Evolutionary conservation across 176 grass and related monocot genomes (phyloP).

Genomic region (Oryza longistaminata): DNA sequence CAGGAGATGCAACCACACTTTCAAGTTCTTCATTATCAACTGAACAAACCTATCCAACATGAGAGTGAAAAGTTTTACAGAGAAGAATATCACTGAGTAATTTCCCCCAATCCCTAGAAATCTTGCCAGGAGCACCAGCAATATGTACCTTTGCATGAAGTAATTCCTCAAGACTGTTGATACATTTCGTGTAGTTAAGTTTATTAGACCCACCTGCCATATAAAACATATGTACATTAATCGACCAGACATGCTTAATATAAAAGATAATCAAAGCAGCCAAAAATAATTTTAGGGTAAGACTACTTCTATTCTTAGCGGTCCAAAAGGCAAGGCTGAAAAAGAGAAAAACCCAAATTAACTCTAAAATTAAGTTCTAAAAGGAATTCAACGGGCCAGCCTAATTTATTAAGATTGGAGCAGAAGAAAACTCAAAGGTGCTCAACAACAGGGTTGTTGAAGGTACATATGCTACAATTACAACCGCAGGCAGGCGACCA

Average conservation of each 20-base stretch:
- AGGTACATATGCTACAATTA: too few relatives aligned
- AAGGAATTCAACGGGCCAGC: too few relatives aligned
- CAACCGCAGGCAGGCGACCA: too few relatives aligned
- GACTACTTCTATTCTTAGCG: too few relatives aligned
- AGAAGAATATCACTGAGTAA: conserved; percentile 13
- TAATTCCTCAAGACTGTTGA: conserved; percentile 91
- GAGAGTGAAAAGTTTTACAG: conserved; percentile 25
- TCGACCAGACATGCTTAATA: background rate
- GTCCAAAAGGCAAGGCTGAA: too few relatives aligned
- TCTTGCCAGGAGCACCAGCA: conserved; percentile 5
- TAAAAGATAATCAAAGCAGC: background rate
- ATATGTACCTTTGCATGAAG: conserved; percentile 80
- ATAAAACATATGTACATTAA: conserved; percentile 22
- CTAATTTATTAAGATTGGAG: too few relatives aligned
- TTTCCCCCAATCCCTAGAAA: conserved; percentile 22
- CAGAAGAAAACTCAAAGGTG: too few relatives aligned
- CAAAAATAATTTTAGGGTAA: too few relatives aligned
- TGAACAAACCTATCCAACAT: conserved; percentile 71
- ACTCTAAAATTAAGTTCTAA: too few relatives aligned
- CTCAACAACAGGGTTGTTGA: too few relatives aligned
- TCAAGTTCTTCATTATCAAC: conserved; percentile 81
- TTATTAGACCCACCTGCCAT: conserved; percentile 71
- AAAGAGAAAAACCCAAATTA: too few relatives aligned
- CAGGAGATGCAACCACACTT: conserved; percentile 76
- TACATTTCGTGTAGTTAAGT: conserved; percentile 83